A percentile compares a stretch with the other conserved stretches of the same genome.
These are phyloP conservation scores for Cyberlindnera subsufficiens DNA, from an alignment of 805 yeast species.

Conservation along the genomic window DNA sequence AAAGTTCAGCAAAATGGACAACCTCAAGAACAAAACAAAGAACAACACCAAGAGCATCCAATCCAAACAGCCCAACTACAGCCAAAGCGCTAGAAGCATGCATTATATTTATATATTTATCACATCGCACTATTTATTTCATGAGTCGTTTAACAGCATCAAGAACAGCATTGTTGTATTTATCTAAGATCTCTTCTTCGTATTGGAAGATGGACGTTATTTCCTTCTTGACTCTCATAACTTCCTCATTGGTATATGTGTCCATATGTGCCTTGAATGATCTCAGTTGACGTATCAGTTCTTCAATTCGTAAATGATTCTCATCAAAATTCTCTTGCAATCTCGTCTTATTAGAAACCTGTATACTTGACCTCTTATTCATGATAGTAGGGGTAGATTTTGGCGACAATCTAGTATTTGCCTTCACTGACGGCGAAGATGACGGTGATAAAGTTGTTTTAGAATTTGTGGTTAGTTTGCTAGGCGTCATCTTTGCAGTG, in stretches of 20 bases:
- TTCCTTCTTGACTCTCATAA: conserved; percentile 20
- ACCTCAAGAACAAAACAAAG: not conserved
- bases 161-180: conserved; percentile 24
- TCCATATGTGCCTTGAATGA: conserved; percentile 15
- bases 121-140: not conserved
- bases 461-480: conserved; percentile 10
- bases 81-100: conserved; percentile 24
- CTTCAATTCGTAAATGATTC: conserved; percentile 11
- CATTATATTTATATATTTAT: conserved; percentile 8
- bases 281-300: conserved; percentile 10
- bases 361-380: conserved; percentile 7
- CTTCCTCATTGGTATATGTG: conserved; percentile 15
- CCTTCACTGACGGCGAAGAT: conserved; percentile 2
- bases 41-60: conserved; percentile 21
- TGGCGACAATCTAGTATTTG: not conserved
- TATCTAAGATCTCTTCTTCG: conserved; percentile 28
- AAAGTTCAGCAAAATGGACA: conserved; percentile 4
- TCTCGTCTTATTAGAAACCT: conserved; percentile 5
- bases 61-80: conserved; percentile 33
- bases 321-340: conserved; percentile 11
- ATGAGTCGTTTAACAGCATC: conserved; percentile 9
- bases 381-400: not conserved
- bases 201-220: conserved; percentile 16
- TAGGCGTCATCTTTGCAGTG: conserved; percentile 20
- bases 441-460: conserved; percentile 20